phyloP scores from a whole-genome alignment of 2,329 filamentous ascomycete species.

The Fusarium armeniacum region DNA sequence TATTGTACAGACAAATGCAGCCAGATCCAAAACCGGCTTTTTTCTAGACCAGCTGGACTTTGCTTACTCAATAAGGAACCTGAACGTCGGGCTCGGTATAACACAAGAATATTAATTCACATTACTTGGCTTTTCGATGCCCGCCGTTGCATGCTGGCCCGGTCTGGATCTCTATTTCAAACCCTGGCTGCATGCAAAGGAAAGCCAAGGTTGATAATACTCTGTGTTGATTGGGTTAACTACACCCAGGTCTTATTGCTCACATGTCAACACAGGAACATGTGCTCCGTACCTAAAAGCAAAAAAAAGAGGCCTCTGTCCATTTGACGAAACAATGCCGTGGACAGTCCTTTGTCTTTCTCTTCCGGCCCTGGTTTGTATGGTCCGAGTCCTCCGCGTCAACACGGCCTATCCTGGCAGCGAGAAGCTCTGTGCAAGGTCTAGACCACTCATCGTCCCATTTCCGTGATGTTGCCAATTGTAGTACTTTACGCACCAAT shows the following conservation, averaged over 20 bases:
- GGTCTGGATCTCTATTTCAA: conserved; percentile 42
- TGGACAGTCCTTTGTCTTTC: conserved; percentile 9
- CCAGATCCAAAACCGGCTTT: conserved; percentile 41
- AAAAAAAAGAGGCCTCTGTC: conserved; percentile 14
- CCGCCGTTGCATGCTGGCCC: conserved; percentile 20
- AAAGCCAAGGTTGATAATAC: conserved; percentile 34
- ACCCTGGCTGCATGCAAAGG: conserved; percentile 38
- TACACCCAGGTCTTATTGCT: conserved; percentile 6
- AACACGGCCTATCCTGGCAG: conserved; percentile 23
- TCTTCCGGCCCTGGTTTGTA: conserved; percentile 23
- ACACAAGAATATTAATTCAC: conserved; percentile 2
- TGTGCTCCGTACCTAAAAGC: conserved; percentile 27
- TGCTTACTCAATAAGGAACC: conserved; percentile 24
- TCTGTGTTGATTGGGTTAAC: conserved; percentile 22
- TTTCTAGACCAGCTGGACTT: conserved; percentile 16
- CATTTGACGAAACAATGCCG: conserved; percentile 15
- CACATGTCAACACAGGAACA: conserved; percentile 22
- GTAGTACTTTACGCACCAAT: conserved; percentile 18
- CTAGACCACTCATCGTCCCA: conserved; percentile 28
- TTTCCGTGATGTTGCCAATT: conserved; percentile 18
- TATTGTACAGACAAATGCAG: conserved; percentile 23
- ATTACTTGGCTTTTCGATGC: conserved; percentile 26
- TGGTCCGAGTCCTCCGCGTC: conserved; percentile 15
- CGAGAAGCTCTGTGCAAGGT: conserved; percentile 22
- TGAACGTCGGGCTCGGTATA: conserved; percentile 1